Percentiles rank a stretch among this genome's conserved stretches.
Evolutionary conservation across 192 early-diverging fungal genomes (phyloP).

Genomic region (Polychytrium aggregatum): DNA sequence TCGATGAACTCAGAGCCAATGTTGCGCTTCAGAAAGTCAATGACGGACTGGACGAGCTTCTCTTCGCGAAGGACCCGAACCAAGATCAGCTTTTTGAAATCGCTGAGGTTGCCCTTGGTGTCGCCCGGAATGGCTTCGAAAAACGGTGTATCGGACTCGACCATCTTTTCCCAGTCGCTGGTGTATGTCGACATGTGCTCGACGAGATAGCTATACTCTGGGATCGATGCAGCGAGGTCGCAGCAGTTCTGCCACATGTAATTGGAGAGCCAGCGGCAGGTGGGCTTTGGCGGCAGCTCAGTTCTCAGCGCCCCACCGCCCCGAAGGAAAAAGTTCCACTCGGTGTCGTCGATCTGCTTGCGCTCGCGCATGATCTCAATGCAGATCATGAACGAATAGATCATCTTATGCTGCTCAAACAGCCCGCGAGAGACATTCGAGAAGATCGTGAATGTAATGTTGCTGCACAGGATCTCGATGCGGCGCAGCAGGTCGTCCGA

Average conservation of each 20-base stretch:
- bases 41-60: conserved; percentile 33
- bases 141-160: conserved; percentile 32
- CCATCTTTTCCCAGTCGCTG: conserved; percentile 34
- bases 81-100: conserved; percentile 40
- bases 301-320: conserved; percentile 22
- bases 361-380: conserved; percentile 38
- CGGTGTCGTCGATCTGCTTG: conserved; percentile 22
- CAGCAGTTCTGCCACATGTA: conserved; percentile 43
- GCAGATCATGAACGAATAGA: conserved; percentile 51
- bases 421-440: conserved; percentile 44
- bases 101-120: conserved; percentile 14
- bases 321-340: conserved; percentile 52
- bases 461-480: conserved; percentile 38
- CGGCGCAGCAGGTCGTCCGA: conserved; percentile 31
- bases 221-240: conserved; percentile 29
- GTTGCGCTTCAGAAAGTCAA: conserved; percentile 42
- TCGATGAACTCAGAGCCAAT: conserved; percentile 46
- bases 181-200: conserved; percentile 35
- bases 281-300: conserved; percentile 30
- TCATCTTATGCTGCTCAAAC: conserved; percentile 50
- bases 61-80: conserved; percentile 49
- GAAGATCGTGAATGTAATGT: conserved; percentile 42
- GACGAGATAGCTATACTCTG: conserved; percentile 24
- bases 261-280: conserved; percentile 27
- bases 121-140: conserved; percentile 24